Percentiles rank a stretch among this genome's conserved stretches.
Evolutionary conservation across 208 protist genomes (phyloP).

Genomic region (Acanthamoeba divionensis): DNA sequence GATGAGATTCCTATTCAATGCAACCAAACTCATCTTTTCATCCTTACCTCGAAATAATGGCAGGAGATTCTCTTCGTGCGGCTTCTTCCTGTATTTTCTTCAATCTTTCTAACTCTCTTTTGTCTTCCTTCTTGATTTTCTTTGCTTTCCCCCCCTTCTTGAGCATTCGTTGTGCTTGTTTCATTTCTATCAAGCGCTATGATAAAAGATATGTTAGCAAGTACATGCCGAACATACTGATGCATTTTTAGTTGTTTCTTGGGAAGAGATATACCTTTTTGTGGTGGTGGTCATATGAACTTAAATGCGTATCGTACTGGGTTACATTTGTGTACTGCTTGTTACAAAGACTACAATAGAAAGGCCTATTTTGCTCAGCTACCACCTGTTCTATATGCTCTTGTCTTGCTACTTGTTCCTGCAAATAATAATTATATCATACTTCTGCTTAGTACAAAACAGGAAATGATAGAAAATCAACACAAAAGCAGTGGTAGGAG

Average conservation of each 20-base stretch:
- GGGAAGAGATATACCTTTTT: conserved; percentile 30
- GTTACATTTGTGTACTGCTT: conserved; percentile 59
- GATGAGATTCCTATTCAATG: background rate
- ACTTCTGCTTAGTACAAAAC: background rate
- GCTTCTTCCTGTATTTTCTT: background rate
- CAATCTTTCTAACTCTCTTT: background rate
- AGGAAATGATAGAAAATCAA: background rate
- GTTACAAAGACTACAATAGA: conserved; percentile 55
- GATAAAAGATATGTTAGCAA: background rate
- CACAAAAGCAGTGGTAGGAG: too few species aligned
- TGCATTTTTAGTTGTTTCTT: background rate
- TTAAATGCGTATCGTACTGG: conserved; percentile 47
- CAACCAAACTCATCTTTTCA: background rate
- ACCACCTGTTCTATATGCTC: conserved; percentile 43
- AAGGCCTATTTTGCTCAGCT: background rate
- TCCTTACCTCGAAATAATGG: too few species aligned
- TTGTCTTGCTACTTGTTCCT: background rate
- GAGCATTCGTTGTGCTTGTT: background rate
- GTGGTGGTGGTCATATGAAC: conserved; percentile 59
- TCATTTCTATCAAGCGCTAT: background rate
- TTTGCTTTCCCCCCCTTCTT: background rate
- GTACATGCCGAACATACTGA: background rate
- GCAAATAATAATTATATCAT: background rate
- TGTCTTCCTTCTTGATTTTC: background rate
- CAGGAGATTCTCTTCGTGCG: background rate